Base-by-base conservation (phyloP, 1,284 basidiomycete species). In the Trametes hirsuta region DNA sequence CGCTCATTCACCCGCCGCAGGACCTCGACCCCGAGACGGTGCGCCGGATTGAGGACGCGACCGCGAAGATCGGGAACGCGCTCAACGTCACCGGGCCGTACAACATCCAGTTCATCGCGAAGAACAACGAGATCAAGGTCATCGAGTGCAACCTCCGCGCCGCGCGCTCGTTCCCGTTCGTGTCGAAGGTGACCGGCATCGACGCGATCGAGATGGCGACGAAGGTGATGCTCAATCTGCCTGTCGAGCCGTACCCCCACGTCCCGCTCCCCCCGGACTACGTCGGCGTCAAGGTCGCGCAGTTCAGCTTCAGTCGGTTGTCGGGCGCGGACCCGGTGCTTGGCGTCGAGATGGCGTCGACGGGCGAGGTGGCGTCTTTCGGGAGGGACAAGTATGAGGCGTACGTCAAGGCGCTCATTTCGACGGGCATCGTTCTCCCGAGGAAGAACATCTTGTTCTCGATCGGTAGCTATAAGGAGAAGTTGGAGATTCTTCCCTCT, bases 261-360 rank as follows among this genome's bases (percentile, higher is more conserved):
- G 75, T 89, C 58, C 90, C 88, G 63, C 79, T 98, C 67, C 95
- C 97, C 1, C 72, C 85, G 54, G 93, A 98, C 75, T 99, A 99
- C 71, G 96, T 98, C 63, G 97, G 96, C 65, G 90, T 99, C 77
- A 99, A 99, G 81, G 97, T 98, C 15, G 96, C 97, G 25, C 97
- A 99, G 77, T 99, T 99, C 86, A 95, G 92, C 68, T 99, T 98
- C 81, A 94, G 91, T 72, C 89, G 97, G 61, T 79, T 99, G 37
- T 95, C 94, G 24, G 97, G 97, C 40, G 97, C 97, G 35, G 97
- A 99, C 75, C 97, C 97, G 15, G 91, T 99, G 21, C 85, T 99
- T n/a, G 97, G 97, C 72, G 97, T 99, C 52, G 97, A 99, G 81
- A 99, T 99, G 97, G 97, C 97, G 15, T 98, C 97, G n/a, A 99